Percentiles rank a stretch among this genome's conserved stretches.
Evolutionary conservation across 192 early-diverging fungal species (phyloP).

Genomic region (Thamnidium elegans): DNA sequence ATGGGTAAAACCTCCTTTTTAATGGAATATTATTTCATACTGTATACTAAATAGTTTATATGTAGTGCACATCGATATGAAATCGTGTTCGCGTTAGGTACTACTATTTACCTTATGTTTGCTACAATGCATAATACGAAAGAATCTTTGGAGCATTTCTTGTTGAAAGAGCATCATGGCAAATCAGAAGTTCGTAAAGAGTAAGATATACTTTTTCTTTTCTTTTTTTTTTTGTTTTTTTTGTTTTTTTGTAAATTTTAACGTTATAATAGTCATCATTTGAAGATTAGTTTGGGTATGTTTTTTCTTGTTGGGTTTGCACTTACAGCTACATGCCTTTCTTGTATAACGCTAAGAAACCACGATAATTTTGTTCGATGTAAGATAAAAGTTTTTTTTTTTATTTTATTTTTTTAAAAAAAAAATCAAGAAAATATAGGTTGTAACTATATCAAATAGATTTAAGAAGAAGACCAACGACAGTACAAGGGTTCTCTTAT

Average conservation of each 20-base stretch:
- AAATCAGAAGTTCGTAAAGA: background rate
- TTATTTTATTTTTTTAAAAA: background rate
- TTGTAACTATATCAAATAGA: conserved; percentile 5
- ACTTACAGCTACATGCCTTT: conserved; percentile 41
- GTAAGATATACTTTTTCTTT: background rate
- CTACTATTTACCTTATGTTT: conserved; percentile 53
- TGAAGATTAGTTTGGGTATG: conserved; percentile 15
- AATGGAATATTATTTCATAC: background rate
- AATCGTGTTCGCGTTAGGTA: conserved; percentile 50
- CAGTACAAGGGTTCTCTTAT: conserved; percentile 37
- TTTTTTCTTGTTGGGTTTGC: conserved; percentile 39
- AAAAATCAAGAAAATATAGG: background rate
- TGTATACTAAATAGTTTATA: background rate
- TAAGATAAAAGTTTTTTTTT: conserved; percentile 16
- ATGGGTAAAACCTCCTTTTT: conserved; percentile 40
- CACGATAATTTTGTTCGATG: conserved; percentile 50
- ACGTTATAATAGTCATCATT: background rate
- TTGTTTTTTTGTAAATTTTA: background rate
- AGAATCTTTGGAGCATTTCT: conserved; percentile 56
- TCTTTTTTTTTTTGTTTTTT: background rate
- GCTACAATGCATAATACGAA: conserved; percentile 57
- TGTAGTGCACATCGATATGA: conserved; percentile 50
- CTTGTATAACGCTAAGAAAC: conserved; percentile 48
- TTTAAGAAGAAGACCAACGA: conserved; percentile 28
- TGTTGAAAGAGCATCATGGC: conserved; percentile 48